Conservation (phyloP, 805 yeast genomes). For the Isabelozyma pseudorhagii region DNA sequence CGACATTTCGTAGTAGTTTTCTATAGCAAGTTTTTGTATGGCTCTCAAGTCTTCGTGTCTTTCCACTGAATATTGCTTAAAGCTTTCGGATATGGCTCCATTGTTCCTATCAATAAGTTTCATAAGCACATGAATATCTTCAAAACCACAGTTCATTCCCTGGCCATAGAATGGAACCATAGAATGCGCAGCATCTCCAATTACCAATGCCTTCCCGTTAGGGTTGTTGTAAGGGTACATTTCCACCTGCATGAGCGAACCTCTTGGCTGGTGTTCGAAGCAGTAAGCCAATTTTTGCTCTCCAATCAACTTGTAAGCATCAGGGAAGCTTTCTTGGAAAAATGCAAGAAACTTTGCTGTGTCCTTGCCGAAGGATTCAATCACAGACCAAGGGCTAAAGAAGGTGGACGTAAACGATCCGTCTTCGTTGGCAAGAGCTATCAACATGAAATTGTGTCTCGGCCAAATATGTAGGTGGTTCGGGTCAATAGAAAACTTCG, state of each 20-base stretch:
- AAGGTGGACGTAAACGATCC: conserved; percentile 89
- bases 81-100: conserved; percentile 46
- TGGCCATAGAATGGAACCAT: conserved; percentile 99
- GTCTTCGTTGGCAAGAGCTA: conserved; percentile 81
- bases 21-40: conserved; percentile 73
- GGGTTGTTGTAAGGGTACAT: conserved; percentile 67
- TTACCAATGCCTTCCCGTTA: conserved; percentile 57
- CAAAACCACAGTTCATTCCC: conserved; percentile 96
- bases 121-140: conserved; percentile 73
- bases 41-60: conserved; percentile 71
- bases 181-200: conserved; percentile 94
- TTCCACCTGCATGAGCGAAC: conserved; percentile 70
- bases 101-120: conserved; percentile 34
- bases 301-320: conserved; percentile 71
- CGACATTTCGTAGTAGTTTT: conserved; percentile 85
- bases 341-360: conserved; percentile 48
- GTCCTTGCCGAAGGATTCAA: conserved; percentile 46
- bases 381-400: conserved; percentile 74
- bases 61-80: conserved; percentile 48
- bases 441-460: conserved; percentile 77
- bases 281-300: conserved; percentile 47
- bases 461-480: conserved; percentile 95
- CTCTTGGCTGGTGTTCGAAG: conserved; percentile 62
- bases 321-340: conserved; percentile 63
- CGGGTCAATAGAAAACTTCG: conserved; percentile 56